Conservation (phyloP, 2,329 filamentous ascomycete genomes). For the Alternaria novae-zelandiae region DNA sequence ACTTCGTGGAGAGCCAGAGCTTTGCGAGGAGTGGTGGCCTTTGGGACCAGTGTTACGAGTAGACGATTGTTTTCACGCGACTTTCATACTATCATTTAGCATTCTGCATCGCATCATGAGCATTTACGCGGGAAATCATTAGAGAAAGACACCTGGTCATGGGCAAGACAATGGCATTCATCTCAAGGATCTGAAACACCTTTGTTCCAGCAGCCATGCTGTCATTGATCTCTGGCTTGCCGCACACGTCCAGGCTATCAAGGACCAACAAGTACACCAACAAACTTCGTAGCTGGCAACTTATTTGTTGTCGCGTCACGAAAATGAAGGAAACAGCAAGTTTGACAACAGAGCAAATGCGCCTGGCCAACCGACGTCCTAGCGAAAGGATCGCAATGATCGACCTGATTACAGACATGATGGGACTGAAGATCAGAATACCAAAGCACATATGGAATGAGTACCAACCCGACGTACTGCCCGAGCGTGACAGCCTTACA, state of each 20-base stretch:
- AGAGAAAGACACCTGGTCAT: background rate
- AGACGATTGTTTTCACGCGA: background rate
- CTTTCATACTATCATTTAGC: background rate
- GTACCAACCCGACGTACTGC: too few species aligned
- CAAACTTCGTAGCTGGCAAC: background rate
- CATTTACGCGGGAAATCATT: background rate
- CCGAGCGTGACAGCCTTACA: too few species aligned
- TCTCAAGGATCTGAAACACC: background rate
- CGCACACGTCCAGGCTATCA: constrained; percentile 1
- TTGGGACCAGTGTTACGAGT: constrained; percentile 69
- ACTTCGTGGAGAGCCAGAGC: constrained; percentile 75
- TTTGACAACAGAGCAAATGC: background rate
- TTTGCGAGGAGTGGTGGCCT: constrained; percentile 76
- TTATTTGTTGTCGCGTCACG: background rate
- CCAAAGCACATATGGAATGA: constrained; percentile 20
- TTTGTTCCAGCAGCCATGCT: background rate
- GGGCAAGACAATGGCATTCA: background rate
- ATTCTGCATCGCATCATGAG: background rate
- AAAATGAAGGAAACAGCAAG: background rate
- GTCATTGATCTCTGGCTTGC: background rate
- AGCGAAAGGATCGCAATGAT: background rate
- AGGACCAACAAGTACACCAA: constrained; percentile 3
- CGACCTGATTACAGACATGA: background rate
- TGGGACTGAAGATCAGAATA: constrained; percentile 13
- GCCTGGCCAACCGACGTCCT: background rate